Percentiles rank a stretch among this genome's conserved stretches.
phyloP scores from a whole-genome alignment of 768 basidiomycete species.

The Mycena galopus region DNA sequence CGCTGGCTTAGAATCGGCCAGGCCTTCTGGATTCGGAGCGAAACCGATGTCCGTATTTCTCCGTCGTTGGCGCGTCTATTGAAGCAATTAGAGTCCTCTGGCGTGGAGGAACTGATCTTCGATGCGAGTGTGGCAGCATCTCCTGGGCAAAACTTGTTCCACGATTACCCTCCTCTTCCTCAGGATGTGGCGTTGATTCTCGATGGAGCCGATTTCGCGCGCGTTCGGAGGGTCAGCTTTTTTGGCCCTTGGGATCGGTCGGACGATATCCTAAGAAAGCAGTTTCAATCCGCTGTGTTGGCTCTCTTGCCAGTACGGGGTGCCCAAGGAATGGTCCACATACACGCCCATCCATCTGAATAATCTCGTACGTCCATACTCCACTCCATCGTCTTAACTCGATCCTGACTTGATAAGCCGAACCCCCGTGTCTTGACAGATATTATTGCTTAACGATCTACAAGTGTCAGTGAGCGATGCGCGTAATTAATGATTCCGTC shows the following conservation, averaged over 20 bases:
- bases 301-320: conserved; percentile 6
- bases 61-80: not conserved
- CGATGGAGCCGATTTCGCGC: not conserved
- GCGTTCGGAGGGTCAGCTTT: conserved; percentile 10
- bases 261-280: conserved; percentile 10
- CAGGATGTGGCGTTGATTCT: conserved; percentile 11
- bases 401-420: too few species aligned
- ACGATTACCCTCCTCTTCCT: not conserved
- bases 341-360: not conserved
- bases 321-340: not conserved
- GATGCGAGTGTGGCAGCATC: not conserved
- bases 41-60: not conserved
- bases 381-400: not conserved
- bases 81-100: not conserved
- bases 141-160: not conserved
- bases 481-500: not conserved
- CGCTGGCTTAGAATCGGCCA: conserved; percentile 2
- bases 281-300: not conserved
- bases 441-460: too few species aligned
- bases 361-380: not conserved
- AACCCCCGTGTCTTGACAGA: too few species aligned
- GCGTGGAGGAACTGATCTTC: conserved; percentile 13
- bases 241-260: conserved; percentile 20
- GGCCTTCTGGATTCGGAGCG: conserved; percentile 4
- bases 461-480: not conserved